phyloP scores from a whole-genome alignment of 176 grass and related monocot genomes.

The Hordeum vulgare region DNA sequence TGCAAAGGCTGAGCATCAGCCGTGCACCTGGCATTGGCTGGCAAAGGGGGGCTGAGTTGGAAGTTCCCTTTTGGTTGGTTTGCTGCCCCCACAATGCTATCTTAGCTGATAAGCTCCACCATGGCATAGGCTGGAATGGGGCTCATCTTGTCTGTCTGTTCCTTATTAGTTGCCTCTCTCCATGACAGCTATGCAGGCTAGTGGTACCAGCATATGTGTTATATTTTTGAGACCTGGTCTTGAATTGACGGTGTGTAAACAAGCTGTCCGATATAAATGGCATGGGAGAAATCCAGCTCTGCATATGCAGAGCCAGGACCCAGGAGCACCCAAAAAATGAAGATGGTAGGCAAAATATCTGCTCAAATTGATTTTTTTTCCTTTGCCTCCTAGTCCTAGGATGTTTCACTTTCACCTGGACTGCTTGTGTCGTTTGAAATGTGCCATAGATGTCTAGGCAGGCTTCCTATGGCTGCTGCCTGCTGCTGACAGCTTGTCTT shows the following conservation, averaged over 20 bases:
- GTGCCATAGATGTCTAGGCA: background rate
- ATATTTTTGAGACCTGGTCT: constrained; percentile 12
- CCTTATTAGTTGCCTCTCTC: constrained; percentile 30
- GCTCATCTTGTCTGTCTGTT: constrained; percentile 38
- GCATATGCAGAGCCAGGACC: background rate
- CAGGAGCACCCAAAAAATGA: constrained; percentile 15
- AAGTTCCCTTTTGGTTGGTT: constrained; percentile 52
- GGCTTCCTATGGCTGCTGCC: background rate
- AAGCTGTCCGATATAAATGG: constrained; percentile 24
- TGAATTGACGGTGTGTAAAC: constrained; percentile 29
- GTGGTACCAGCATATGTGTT: background rate
- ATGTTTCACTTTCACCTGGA: constrained; percentile 3
- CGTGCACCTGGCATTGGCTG: constrained; percentile 38
- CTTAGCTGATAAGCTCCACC: constrained; percentile 41
- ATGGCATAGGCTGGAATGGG: constrained; percentile 54
- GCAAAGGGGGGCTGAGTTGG: constrained; percentile 31
- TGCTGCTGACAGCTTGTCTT: constrained; percentile 22
- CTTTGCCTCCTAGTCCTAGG: background rate
- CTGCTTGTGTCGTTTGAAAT: background rate
- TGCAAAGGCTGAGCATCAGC: constrained; percentile 32
- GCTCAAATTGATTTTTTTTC: background rate
- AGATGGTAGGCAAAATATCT: background rate
- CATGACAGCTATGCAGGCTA: constrained; percentile 31
- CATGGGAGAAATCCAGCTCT: background rate
- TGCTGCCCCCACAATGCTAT: constrained; percentile 41